These are phyloP conservation scores for Dovyalis caffra DNA, from an alignment of 345 rosid genomes.

Conservation along the genomic window DNA sequence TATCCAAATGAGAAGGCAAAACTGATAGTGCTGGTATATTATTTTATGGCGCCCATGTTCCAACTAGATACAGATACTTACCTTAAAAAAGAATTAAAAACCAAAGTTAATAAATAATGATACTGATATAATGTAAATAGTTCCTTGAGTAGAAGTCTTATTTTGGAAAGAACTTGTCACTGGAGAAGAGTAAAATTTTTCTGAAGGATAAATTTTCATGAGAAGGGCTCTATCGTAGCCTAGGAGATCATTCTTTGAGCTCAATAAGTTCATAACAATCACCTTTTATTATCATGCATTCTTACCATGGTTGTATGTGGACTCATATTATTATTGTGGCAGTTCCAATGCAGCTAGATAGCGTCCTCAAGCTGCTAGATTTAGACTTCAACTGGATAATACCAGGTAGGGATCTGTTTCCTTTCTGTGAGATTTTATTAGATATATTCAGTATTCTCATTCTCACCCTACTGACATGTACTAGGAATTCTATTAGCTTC, in stretches of 20 bases:
- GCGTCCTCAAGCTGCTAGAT: slow-evolving; percentile 30
- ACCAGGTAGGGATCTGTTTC: slow-evolving; percentile 32
- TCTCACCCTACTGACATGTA: no score
- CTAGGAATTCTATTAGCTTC: no score
- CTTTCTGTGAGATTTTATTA: neutral
- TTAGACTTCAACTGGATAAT: slow-evolving; percentile 39
- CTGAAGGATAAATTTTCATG: neutral
- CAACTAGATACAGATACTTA: neutral
- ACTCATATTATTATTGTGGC: slow-evolving; percentile 13
- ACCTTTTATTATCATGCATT: neutral
- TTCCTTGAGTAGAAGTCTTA: neutral
- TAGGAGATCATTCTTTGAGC: neutral
- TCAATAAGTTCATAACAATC: neutral
- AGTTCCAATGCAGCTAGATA: slow-evolving; percentile 36
- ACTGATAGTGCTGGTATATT: neutral
- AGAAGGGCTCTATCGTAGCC: neutral
- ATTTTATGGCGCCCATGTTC: neutral
- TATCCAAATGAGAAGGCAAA: neutral
- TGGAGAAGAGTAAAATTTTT: neutral
- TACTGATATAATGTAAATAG: neutral
- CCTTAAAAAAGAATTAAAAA: neutral
- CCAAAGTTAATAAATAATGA: neutral
- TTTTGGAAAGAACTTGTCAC: neutral
- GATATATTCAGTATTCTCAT: no score
- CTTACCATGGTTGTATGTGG: neutral